phyloP scores from a whole-genome alignment of 2,329 filamentous ascomycete genomes.

The Purpureocillium lavendulum region DNA sequence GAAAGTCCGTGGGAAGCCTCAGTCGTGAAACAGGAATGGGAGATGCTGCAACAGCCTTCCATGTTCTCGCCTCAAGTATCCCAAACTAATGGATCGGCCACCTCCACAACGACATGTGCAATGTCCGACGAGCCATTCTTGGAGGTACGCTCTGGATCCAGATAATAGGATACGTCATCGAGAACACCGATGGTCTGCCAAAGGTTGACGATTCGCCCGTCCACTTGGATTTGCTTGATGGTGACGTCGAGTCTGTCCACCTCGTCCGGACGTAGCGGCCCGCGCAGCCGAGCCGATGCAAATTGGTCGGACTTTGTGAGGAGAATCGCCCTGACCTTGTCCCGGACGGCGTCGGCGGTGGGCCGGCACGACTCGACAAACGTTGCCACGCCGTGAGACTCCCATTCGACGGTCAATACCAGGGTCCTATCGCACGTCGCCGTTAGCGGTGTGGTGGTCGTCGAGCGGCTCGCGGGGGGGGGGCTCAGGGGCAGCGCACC shows the following conservation, averaged over 20 bases:
- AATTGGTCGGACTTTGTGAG: too few species aligned
- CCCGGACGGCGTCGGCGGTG: slow-evolving; percentile 23
- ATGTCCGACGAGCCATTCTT: background rate
- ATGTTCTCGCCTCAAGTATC: too few species aligned
- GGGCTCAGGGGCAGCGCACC: too few species aligned
- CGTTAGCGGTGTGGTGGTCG: too few species aligned
- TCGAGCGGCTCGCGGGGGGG: too few species aligned
- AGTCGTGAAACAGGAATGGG: too few species aligned
- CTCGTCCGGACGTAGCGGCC: slow-evolving; percentile 1
- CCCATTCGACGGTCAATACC: slow-evolving; percentile 18
- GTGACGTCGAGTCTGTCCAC: slow-evolving; percentile 4
- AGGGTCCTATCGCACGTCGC: too few species aligned
- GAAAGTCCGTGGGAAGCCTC: too few species aligned
- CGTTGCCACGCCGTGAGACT: slow-evolving; percentile 18
- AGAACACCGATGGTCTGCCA: too few species aligned
- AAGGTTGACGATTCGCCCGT: too few species aligned
- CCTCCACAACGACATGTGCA: slow-evolving; percentile 1
- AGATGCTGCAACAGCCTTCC: too few species aligned
- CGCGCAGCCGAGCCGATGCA: background rate
- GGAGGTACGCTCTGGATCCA: background rate
- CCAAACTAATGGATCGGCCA: too few species aligned
- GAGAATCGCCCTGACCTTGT: slow-evolving; percentile 12
- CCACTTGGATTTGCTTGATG: slow-evolving; percentile 14
- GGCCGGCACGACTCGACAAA: slow-evolving; percentile 18
- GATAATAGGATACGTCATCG: background rate